Evolutionary conservation across 768 basidiomycete genomes (phyloP).

Genomic region (Cubamyces lactineus): DNA sequence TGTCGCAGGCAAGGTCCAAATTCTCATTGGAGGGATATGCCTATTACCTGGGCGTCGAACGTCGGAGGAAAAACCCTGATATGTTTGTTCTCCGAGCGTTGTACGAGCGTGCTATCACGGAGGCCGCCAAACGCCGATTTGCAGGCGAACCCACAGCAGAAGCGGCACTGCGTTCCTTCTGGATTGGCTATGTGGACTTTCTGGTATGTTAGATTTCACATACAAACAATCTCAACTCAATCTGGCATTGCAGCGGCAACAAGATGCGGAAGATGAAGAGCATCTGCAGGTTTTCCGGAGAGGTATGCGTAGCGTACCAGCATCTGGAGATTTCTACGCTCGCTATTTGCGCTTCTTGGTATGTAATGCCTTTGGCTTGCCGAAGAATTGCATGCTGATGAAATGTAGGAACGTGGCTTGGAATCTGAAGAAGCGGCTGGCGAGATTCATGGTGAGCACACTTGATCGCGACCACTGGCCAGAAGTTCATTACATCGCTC

Average conservation of each 20-base stretch:
- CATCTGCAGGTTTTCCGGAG: conserved; percentile 52
- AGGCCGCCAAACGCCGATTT: conserved; percentile 65
- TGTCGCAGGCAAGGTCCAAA: conserved; percentile 25
- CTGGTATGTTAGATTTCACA: conserved; percentile 49
- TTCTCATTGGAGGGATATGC: conserved; percentile 63
- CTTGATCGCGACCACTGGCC: neutral
- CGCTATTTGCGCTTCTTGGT: conserved; percentile 76
- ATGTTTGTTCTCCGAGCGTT: conserved; percentile 56
- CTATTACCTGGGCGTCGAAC: conserved; percentile 65
- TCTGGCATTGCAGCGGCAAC: conserved; percentile 44
- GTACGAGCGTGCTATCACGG: conserved; percentile 77
- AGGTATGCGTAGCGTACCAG: conserved; percentile 73
- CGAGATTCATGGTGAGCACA: conserved; percentile 18
- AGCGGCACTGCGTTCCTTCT: conserved; percentile 62
- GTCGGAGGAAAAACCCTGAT: conserved; percentile 61
- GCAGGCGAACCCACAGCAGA: conserved; percentile 59
- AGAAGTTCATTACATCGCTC: neutral
- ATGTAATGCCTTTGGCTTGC: conserved; percentile 24
- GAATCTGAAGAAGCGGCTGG: conserved; percentile 37
- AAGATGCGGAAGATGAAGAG: conserved; percentile 45
- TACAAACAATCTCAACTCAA: neutral
- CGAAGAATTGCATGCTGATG: conserved; percentile 21
- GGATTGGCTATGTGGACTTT: conserved; percentile 74
- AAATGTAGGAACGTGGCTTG: conserved; percentile 45
- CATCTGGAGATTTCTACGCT: conserved; percentile 78